These are phyloP conservation scores for Russula brevipes DNA, from an alignment of 768 basidiomycete species.

Conservation along the genomic window DNA sequence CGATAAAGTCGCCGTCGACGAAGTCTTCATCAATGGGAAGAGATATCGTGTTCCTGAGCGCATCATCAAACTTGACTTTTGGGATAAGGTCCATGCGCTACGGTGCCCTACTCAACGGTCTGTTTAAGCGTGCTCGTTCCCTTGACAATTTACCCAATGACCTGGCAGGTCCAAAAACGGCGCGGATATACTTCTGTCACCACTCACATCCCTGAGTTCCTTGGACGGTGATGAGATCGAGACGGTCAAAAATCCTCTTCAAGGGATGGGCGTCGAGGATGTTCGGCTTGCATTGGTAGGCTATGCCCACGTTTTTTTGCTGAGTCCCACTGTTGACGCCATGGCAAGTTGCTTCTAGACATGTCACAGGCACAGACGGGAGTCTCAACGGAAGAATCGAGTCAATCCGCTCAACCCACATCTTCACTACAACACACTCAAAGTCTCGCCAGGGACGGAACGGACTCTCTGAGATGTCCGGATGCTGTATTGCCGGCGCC, in stretches of 20 bases:
- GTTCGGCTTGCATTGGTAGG: slow-evolving; percentile 23
- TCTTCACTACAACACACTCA: slow-evolving; percentile 3
- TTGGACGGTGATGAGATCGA: slow-evolving; percentile 23
- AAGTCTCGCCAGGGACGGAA: background rate
- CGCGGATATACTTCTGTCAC: slow-evolving; percentile 28
- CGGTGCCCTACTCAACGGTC: slow-evolving; percentile 17
- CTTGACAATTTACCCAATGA: background rate
- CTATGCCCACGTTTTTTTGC: background rate
- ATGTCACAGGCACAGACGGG: slow-evolving; percentile 18
- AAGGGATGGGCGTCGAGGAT: slow-evolving; percentile 21
- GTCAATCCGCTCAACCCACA: background rate
- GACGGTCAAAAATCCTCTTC: slow-evolving; percentile 3
- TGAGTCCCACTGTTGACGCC: background rate
- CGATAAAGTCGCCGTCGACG: slow-evolving; percentile 61
- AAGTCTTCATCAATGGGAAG: slow-evolving; percentile 81
- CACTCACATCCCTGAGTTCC: slow-evolving; percentile 28
- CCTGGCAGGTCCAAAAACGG: slow-evolving; percentile 14
- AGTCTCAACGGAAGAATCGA: slow-evolving; percentile 4
- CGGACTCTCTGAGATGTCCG: background rate
- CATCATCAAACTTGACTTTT: slow-evolving; percentile 90
- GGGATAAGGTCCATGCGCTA: slow-evolving; percentile 60
- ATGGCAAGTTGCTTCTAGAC: slow-evolving; percentile 20
- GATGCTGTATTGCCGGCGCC: background rate
- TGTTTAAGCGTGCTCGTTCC: background rate
- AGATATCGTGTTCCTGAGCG: slow-evolving; percentile 91